Percentiles rank a stretch among this genome's conserved stretches.
Conservation (phyloP, 2,329 filamentous ascomycete genomes). For the Pseudogymnoascus sp. region DNA sequence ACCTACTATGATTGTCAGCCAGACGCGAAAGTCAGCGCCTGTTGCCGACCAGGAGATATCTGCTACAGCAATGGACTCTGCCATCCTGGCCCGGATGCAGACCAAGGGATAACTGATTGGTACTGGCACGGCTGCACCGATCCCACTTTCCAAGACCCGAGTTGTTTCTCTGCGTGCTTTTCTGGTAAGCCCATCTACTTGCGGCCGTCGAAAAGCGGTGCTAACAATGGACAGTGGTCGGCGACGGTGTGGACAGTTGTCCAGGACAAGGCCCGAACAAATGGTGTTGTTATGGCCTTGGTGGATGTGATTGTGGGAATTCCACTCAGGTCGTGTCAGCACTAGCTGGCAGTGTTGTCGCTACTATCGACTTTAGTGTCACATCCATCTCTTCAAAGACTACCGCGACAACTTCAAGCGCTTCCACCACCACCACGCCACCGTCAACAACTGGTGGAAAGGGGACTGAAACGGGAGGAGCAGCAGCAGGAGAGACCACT, state of each 20-base stretch:
- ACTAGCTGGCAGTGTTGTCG: neutral
- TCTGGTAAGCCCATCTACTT: neutral
- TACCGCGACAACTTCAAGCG: neutral
- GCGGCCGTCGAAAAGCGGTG: neutral
- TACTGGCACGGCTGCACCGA: neutral
- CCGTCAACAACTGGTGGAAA: neutral
- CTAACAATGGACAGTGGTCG: neutral
- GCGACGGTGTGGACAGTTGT: neutral
- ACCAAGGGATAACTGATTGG: neutral
- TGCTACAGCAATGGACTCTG: conserved; percentile 1
- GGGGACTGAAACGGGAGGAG: neutral
- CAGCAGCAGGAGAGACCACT: neutral
- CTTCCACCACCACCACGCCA: neutral
- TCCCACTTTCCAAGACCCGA: neutral
- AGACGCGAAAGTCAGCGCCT: neutral
- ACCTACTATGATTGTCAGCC: neutral
- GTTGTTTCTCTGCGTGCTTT: conserved; percentile 1
- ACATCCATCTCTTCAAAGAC: neutral
- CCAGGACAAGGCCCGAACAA: neutral
- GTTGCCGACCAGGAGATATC: neutral
- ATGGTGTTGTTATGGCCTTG: neutral
- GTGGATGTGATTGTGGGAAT: neutral
- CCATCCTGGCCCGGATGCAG: neutral
- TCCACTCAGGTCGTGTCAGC: neutral
- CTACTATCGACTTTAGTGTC: neutral